Evolutionary conservation across 2,329 filamentous ascomycete genomes (phyloP).

Genomic region (Erysiphe pulchra): DNA sequence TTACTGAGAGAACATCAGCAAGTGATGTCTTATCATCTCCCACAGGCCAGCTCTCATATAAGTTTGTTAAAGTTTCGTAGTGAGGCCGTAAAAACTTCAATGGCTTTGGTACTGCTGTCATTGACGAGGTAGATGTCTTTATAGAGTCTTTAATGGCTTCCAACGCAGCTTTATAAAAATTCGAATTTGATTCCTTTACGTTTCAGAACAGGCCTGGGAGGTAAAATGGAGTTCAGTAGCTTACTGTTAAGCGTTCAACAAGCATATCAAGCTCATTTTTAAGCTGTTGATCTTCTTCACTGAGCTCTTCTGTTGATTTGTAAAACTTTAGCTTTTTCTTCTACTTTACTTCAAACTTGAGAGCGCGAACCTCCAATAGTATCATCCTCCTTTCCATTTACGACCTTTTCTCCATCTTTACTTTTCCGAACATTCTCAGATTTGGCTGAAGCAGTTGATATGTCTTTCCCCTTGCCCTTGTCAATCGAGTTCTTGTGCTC

Average conservation of each 20-base stretch:
- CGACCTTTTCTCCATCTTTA: constrained; percentile 42
- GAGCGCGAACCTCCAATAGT: constrained; percentile 16
- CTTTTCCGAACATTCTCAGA: constrained; percentile 29
- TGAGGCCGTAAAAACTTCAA: constrained; percentile 94
- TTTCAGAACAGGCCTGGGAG: neutral
- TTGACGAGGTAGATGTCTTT: constrained; percentile 96
- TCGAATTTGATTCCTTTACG: constrained; percentile 56
- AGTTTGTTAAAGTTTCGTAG: constrained; percentile 66
- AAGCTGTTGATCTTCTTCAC: constrained; percentile 91
- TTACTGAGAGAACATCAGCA: constrained; percentile 86
- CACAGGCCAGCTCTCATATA: constrained; percentile 73
- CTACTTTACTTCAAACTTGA: constrained; percentile 1
- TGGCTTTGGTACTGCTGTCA: constrained; percentile 96
- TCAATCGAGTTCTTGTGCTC: constrained; percentile 62
- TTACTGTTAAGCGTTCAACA: constrained; percentile 74
- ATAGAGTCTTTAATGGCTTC: constrained; percentile 97
- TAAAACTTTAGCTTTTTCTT: constrained; percentile 13
- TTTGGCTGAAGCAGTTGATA: constrained; percentile 37
- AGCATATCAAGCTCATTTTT: constrained; percentile 97
- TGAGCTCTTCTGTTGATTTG: constrained; percentile 55
- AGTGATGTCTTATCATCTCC: constrained; percentile 70
- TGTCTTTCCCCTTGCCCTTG: constrained; percentile 91
- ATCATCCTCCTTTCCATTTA: constrained; percentile 49
- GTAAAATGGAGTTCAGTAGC: constrained; percentile 5
- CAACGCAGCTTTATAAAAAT: constrained; percentile 73